Evolutionary conservation across 1,139 yeast genomes (phyloP).

Genomic region (Geotrichum bryndzae): DNA sequence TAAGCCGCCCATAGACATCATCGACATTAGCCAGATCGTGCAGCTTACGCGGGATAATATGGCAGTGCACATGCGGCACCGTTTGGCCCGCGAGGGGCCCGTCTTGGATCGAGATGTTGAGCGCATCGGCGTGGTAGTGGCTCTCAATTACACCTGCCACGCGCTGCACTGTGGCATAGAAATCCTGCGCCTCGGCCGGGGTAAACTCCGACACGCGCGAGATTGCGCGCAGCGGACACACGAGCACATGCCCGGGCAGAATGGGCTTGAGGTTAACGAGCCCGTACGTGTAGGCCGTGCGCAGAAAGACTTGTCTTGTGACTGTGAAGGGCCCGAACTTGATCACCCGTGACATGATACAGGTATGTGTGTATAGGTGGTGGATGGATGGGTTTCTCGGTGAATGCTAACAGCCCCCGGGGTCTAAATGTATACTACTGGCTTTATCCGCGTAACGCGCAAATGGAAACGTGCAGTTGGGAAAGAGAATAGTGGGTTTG

Average conservation of each 20-base stretch:
- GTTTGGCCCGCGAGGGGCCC: slow-evolving; percentile 95
- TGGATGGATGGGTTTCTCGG: not conserved
- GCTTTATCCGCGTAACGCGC: not conserved
- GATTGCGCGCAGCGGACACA: slow-evolving; percentile 73
- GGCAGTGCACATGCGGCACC: slow-evolving; percentile 90
- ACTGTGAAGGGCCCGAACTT: slow-evolving; percentile 42
- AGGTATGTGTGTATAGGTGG: not conserved
- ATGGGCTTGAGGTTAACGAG: slow-evolving; percentile 85
- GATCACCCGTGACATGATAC: slow-evolving; percentile 10
- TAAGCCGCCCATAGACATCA: slow-evolving; percentile 58
- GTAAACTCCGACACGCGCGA: slow-evolving; percentile 61
- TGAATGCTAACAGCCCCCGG: too few species aligned
- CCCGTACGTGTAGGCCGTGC: slow-evolving; percentile 50
- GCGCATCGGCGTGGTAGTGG: slow-evolving; percentile 67
- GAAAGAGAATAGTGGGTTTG: not conserved
- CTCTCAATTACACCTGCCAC: slow-evolving; percentile 60
- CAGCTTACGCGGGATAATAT: slow-evolving; percentile 70
- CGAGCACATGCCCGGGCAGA: slow-evolving; percentile 81
- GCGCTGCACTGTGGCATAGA: slow-evolving; percentile 67
- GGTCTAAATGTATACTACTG: not conserved
- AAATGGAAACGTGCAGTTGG: not conserved
- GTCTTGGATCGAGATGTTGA: slow-evolving; percentile 89
- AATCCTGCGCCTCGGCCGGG: slow-evolving; percentile 68
- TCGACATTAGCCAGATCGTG: slow-evolving; percentile 61
- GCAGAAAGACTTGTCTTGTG: slow-evolving; percentile 47